phyloP scores from a whole-genome alignment of 805 yeast species.

The Clavispora vitiphila region DNA sequence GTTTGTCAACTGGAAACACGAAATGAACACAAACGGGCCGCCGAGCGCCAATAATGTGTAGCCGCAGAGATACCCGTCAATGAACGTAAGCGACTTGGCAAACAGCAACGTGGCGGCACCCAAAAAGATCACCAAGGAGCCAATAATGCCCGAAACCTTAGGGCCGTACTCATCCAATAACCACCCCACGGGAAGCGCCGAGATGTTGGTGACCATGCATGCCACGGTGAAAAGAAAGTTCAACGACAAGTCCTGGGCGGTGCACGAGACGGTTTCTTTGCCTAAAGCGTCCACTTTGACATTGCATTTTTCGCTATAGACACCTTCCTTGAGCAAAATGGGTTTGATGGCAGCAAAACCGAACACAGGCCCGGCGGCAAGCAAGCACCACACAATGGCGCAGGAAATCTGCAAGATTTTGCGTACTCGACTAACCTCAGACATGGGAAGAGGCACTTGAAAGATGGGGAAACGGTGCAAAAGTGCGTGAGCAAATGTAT shows the following conservation, averaged over 20 bases:
- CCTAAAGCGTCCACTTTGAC: slow-evolving; percentile 12
- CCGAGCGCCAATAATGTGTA: slow-evolving; percentile 77
- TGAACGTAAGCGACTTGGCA: slow-evolving; percentile 26
- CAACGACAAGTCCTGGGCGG: slow-evolving; percentile 75
- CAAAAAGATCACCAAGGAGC: slow-evolving; percentile 51
- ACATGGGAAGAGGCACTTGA: neutral
- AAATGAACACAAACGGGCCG: slow-evolving; percentile 90
- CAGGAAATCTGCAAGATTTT: slow-evolving; percentile 56
- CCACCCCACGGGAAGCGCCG: slow-evolving; percentile 78
- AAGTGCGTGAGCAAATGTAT: neutral
- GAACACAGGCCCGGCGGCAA: slow-evolving; percentile 91
- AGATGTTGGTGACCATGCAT: slow-evolving; percentile 79
- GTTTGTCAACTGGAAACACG: slow-evolving; percentile 86
- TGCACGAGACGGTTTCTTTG: slow-evolving; percentile 38
- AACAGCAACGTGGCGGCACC: slow-evolving; percentile 50
- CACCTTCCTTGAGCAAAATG: slow-evolving; percentile 68
- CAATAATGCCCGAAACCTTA: slow-evolving; percentile 67
- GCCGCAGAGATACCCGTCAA: slow-evolving; percentile 72
- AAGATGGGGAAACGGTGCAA: neutral
- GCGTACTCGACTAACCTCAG: neutral
- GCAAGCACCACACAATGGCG: slow-evolving; percentile 80
- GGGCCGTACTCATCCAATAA: slow-evolving; percentile 81
- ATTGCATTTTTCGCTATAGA: slow-evolving; percentile 61
- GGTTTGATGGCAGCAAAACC: slow-evolving; percentile 96
- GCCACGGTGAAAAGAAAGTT: slow-evolving; percentile 82